Conservation (phyloP, 805 yeast genomes). For the Kluyveromyces aestuarii region DNA sequence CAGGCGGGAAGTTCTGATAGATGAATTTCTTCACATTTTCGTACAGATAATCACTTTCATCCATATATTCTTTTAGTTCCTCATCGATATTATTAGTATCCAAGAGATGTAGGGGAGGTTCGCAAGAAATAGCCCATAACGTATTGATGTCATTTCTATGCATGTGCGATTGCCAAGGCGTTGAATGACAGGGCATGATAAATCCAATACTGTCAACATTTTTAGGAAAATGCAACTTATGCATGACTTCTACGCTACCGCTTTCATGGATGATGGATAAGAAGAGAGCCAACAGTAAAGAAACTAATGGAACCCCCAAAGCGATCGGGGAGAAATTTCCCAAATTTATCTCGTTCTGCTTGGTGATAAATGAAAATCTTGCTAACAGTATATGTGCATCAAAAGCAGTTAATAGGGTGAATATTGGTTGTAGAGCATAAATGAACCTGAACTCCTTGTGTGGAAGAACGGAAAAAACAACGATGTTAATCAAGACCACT, state of each 20-base stretch:
- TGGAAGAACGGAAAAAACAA: conserved; percentile 51
- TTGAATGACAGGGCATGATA: conserved; percentile 93
- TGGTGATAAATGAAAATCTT: background rate
- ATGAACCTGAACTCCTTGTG: conserved; percentile 93
- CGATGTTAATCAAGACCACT: conserved; percentile 36
- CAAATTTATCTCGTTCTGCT: background rate
- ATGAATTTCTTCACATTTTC: conserved; percentile 54
- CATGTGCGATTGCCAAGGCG: conserved; percentile 86
- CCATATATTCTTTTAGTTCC: conserved; percentile 47
- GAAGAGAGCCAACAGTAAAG: conserved; percentile 25
- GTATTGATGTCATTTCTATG: conserved; percentile 46
- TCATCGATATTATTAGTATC: conserved; percentile 19
- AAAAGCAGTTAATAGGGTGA: conserved; percentile 43
- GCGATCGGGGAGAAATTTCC: background rate
- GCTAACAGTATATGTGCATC: conserved; percentile 19
- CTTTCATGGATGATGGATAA: conserved; percentile 70
- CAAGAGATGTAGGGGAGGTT: conserved; percentile 60
- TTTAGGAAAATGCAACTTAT: conserved; percentile 37
- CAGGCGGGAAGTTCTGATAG: conserved; percentile 41
- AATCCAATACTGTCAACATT: conserved; percentile 57
- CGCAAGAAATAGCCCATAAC: conserved; percentile 80
- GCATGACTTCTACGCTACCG: conserved; percentile 69
- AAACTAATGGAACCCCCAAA: conserved; percentile 9
- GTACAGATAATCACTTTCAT: conserved; percentile 82
- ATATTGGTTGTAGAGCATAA: conserved; percentile 73